Evolutionary conservation across 2,329 filamentous ascomycete genomes (phyloP), one percentile per base, ranked within the genome.

Genomic region (Paecilomyces formosus): DNA sequence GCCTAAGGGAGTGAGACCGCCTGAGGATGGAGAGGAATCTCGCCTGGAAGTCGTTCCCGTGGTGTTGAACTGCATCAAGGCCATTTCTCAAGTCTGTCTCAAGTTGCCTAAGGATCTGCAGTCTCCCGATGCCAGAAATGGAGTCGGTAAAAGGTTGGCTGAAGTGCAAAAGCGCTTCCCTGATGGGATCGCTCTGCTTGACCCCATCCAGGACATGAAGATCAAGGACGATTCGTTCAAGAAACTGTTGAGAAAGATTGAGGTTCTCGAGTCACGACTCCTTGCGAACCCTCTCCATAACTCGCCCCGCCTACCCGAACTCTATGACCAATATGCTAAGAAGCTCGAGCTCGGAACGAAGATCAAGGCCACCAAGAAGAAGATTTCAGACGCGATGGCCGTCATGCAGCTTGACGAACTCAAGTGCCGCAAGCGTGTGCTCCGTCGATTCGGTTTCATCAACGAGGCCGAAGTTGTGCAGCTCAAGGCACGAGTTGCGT

Each of bases 401-500:
- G 89, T 97, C 59, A 88, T 94, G 59, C 93, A 99, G 74, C 82
- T 97, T 62, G 94, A 99, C 67, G 94, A 99, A 75, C 83, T 99
- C 61, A 97, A 97, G 79, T 92, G 90, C 63, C 88, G 94, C 62
- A 99, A 97, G 79, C 88, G 94, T 65, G 94, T 99, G 3, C 83
- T 99, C 30, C 90, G 95, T 53, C 90, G 94, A 57, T 84, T 99
- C 11, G 91, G 90, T 3, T 99, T 99, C 76, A 95, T 97, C 76
- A 95, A 96, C 72, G 94, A 97, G 60, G 84, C 86, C 56, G 94
- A 97, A 72, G 92, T 99, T 1, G 92, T 99, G 8, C 89, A 97
- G 78, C 84, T 97, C 69, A 99, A 99, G 78, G 94, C 93, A 11
- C 90, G 95, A 58, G 95, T 97, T 2, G 94, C 94, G 1, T 99